phyloP scores from a whole-genome alignment of 768 basidiomycete genomes.

The Pulveroboletus sp. region DNA sequence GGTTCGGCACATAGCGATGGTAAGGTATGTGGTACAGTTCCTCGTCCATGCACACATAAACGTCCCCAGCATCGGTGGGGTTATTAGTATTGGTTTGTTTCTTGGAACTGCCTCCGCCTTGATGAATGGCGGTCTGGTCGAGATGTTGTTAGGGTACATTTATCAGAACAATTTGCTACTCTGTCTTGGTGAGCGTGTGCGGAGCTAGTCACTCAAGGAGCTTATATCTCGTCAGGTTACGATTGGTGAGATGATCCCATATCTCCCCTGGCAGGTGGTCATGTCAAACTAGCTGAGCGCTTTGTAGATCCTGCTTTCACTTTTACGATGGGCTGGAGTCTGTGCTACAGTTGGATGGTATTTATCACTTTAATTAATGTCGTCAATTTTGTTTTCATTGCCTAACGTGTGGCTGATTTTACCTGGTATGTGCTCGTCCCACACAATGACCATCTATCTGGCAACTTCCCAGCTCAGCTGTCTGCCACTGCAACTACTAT shows the following conservation, averaged over 20 bases:
- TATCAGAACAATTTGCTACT: conserved; percentile 30
- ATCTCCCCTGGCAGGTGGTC: conserved; percentile 41
- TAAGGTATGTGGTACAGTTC: conserved; percentile 13
- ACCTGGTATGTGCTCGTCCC: conserved; percentile 8
- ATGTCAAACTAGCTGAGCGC: conserved; percentile 41
- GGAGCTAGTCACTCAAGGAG: neutral
- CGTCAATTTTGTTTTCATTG: conserved; percentile 10
- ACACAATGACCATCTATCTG: neutral
- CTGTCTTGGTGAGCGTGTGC: conserved; percentile 27
- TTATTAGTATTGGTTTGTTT: conserved; percentile 35
- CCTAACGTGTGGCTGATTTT: conserved; percentile 9
- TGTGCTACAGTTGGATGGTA: conserved; percentile 36
- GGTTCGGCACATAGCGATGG: conserved; percentile 26
- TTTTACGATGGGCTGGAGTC: conserved; percentile 37
- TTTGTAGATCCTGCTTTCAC: conserved; percentile 41
- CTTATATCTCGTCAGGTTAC: conserved; percentile 13
- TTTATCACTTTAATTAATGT: neutral
- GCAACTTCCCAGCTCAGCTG: conserved; percentile 31
- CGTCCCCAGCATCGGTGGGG: conserved; percentile 24
- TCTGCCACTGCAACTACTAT: conserved; percentile 48
- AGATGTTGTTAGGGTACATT: conserved; percentile 39
- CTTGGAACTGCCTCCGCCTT: conserved; percentile 28
- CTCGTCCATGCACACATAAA: neutral
- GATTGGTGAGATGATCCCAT: conserved; percentile 40
- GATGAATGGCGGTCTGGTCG: conserved; percentile 37